Percentiles rank a stretch among this genome's conserved stretches.
Evolutionary conservation across 495 filamentous ascomycete genomes (phyloP).

Genomic region (Hyaloscypha bicolor): DNA sequence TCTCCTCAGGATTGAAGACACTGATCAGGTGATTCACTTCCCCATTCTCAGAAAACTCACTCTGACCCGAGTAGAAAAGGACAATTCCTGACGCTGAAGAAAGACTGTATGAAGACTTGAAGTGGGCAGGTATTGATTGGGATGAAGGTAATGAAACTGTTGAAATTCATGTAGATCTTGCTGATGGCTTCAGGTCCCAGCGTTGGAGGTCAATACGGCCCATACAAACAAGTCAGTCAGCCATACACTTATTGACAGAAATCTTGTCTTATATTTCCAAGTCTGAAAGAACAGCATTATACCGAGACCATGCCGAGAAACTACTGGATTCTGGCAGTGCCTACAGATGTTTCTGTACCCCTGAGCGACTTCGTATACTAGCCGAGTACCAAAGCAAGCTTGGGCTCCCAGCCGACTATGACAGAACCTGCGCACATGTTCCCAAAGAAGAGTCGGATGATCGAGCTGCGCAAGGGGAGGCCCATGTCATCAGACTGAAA

Average conservation of each 20-base stretch:
- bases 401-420: slow-evolving; percentile 70
- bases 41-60: slow-evolving; percentile 27
- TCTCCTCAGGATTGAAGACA: slow-evolving; percentile 89
- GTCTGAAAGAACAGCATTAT: slow-evolving; percentile 80
- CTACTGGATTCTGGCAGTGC: slow-evolving; percentile 72
- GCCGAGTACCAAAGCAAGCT: slow-evolving; percentile 59
- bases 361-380: slow-evolving; percentile 66
- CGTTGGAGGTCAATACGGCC: slow-evolving; percentile 75
- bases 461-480: slow-evolving; percentile 65
- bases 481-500: slow-evolving; percentile 78
- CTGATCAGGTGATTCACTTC: slow-evolving; percentile 70
- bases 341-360: slow-evolving; percentile 91
- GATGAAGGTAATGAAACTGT: slow-evolving; percentile 72
- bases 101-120: slow-evolving; percentile 72
- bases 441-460: slow-evolving; percentile 66
- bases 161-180: slow-evolving; percentile 1
- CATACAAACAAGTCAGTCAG: slow-evolving; percentile 76
- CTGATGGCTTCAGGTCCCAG: slow-evolving; percentile 55
- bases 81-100: slow-evolving; percentile 78
- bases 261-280: slow-evolving; percentile 35
- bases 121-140: slow-evolving; percentile 90
- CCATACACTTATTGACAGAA: background rate
- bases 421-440: slow-evolving; percentile 74
- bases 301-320: slow-evolving; percentile 69
- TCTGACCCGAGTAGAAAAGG: slow-evolving; percentile 63